A percentile compares a stretch with the other conserved stretches of the same genome.
Conservation (phyloP, 768 basidiomycete genomes). For the Leccinum uliginosum region DNA sequence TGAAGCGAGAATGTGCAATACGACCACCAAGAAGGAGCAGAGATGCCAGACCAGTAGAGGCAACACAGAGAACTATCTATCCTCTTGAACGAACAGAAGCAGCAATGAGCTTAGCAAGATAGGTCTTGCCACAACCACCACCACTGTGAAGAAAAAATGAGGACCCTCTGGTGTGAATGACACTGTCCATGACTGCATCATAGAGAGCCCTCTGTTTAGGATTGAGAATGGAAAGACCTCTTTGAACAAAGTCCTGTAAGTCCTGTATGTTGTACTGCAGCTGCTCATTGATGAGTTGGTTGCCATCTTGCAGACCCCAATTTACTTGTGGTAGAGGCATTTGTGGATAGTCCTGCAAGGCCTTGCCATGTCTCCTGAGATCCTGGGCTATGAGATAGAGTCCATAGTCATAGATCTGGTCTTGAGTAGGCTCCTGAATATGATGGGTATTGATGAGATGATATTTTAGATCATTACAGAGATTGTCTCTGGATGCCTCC, state of each 20-base stretch:
- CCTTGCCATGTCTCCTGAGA: neutral
- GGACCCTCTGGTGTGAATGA: neutral
- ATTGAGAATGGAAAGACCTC: neutral
- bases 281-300: neutral
- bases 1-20: neutral
- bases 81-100: neutral
- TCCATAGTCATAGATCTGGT: neutral
- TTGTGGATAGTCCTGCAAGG: neutral
- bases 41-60: neutral
- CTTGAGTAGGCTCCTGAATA: neutral
- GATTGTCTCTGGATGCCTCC: neutral
- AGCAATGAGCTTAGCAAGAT: neutral
- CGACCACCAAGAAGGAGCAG: neutral
- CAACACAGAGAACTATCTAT: neutral
- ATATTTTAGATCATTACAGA: neutral
- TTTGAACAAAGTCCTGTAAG: neutral
- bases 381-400: neutral
- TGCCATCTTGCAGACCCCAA: neutral
- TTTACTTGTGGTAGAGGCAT: neutral
- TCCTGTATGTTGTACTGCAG: slow-evolving; percentile 4
- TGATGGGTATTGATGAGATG: neutral
- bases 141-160: neutral
- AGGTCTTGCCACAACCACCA: neutral
- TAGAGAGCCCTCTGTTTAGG: neutral
- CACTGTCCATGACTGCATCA: neutral